phyloP scores from a whole-genome alignment of 805 yeast genomes.

The Sugiyamaella qingdaonensis region DNA sequence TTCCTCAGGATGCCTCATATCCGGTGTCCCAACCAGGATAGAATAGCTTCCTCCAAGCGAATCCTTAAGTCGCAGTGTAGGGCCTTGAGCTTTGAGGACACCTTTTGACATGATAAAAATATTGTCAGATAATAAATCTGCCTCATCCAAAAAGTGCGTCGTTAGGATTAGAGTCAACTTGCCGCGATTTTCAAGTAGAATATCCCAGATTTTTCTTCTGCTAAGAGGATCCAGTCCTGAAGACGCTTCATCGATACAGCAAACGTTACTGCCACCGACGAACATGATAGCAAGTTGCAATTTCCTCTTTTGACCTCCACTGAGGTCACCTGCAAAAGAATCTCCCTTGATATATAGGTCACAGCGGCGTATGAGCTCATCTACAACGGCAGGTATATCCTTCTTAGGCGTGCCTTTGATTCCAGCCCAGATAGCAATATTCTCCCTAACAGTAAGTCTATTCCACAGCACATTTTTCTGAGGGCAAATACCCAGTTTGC shows the following conservation, averaged over 20 bases:
- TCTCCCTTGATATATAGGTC: slow-evolving; percentile 28
- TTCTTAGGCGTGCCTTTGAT: slow-evolving; percentile 28
- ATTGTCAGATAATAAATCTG: slow-evolving; percentile 34
- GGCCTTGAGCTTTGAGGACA: slow-evolving; percentile 29
- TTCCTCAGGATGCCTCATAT: slow-evolving; percentile 26
- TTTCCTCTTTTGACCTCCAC: slow-evolving; percentile 37
- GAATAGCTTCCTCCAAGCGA: slow-evolving; percentile 33
- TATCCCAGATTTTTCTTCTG: slow-evolving; percentile 36
- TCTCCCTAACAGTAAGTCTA: slow-evolving; percentile 32
- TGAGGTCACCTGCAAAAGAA: slow-evolving; percentile 23
- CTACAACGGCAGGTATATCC: slow-evolving; percentile 16
- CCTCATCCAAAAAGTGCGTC: slow-evolving; percentile 37
- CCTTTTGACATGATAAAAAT: slow-evolving; percentile 34
- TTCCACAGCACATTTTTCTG: slow-evolving; percentile 37
- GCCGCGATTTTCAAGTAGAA: slow-evolving; percentile 30
- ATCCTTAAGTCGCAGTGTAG: slow-evolving; percentile 32
- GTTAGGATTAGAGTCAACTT: slow-evolving; percentile 30
- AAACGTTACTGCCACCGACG: slow-evolving; percentile 34
- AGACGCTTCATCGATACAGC: slow-evolving; percentile 37
- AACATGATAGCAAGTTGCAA: slow-evolving; percentile 36
- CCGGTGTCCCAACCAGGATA: slow-evolving; percentile 20
- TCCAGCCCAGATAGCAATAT: slow-evolving; percentile 32
- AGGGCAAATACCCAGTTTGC: slow-evolving; percentile 35
- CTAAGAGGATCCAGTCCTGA: slow-evolving; percentile 37
- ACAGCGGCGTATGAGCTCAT: slow-evolving; percentile 27